Conservation (phyloP, 352 stramenopile species). For the Phytophthora litchii region DNA sequence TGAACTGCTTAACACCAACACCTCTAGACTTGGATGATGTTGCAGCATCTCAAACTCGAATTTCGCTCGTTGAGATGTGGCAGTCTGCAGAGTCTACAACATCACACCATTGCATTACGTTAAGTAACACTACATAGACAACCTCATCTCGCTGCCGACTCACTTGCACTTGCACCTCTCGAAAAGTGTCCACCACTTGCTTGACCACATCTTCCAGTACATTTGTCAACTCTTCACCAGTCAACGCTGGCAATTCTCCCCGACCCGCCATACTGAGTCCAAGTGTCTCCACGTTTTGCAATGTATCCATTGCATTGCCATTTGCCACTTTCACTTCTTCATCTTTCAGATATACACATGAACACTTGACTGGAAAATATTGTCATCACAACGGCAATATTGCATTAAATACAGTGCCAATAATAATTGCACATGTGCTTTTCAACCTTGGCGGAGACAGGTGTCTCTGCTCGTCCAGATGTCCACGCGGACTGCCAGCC, state of each 20-base stretch:
- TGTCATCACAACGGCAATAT: constrained; percentile 3
- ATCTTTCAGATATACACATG: constrained; percentile 30
- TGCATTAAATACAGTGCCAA: background rate
- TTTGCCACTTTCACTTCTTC: constrained; percentile 6
- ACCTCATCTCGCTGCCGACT: constrained; percentile 6
- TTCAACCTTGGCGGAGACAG: constrained; percentile 27
- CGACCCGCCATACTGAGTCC: constrained; percentile 9
- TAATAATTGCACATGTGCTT: constrained; percentile 5
- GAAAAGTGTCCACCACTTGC: constrained; percentile 25
- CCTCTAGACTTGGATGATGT: constrained; percentile 37
- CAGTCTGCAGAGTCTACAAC: constrained; percentile 15
- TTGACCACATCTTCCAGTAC: constrained; percentile 24
- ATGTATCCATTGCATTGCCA: constrained; percentile 3
- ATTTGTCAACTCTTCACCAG: constrained; percentile 24
- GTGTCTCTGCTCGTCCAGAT: constrained; percentile 28
- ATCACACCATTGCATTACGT: background rate
- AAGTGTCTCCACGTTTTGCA: constrained; percentile 27
- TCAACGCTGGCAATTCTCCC: constrained; percentile 17
- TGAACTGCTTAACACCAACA: constrained; percentile 26
- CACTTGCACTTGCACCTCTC: constrained; percentile 37
- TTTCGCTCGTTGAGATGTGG: constrained; percentile 26
- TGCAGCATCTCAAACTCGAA: constrained; percentile 60
- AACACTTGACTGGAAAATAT: constrained; percentile 38
- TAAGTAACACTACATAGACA: constrained; percentile 1
- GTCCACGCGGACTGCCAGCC: constrained; percentile 31